Evolutionary conservation across 2,329 filamentous ascomycete genomes (phyloP), one percentile per base, ranked within the genome.

Genomic region (Chaetomium globosum): DNA sequence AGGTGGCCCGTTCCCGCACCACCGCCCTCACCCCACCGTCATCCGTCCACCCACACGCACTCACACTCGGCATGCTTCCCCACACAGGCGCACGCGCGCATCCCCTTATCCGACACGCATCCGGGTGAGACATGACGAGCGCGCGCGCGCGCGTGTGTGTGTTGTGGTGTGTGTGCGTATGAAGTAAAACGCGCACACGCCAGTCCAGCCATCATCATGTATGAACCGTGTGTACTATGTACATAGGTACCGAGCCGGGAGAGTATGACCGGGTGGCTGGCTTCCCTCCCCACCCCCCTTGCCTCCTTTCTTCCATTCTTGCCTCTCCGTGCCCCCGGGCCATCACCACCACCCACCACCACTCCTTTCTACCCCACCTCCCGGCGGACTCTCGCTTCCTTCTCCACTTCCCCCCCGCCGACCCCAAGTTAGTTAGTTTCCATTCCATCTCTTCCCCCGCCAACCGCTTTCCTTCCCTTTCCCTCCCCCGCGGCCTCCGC

Each of bases 141-240:
- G 13, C 23, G 49, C 16, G 49, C 6, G 6, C 28, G 36, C 39
- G 56, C 19, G 39, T 30, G 23, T 6, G 39, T 12, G 21, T 39
- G 39, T 16, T 43, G 39, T 43, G 13, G 16, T 43, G 36, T 61
- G 67, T 67, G 62, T 28, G 31, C 63, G 62, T 21, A n/a, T 56
- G 30, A 56, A 56, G 53, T 36, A 23, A 51, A 51, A 28, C 48
- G 48, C 23, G 48, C 48, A 51, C 21, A 23, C 48, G 21, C 21
- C n/a, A 21, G 26, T 7, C 31, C 31, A 31, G 31, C 31, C 31
- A 31, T n/a, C 21, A 51, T n/a, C 21, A 51, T n/a, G 46, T 46
- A 48, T 12, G n/a, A 23, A 48, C n/a, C n/a, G 2, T n/a, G 46
- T 23, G 33, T 36, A 10, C 33, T 36, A 46, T 46, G 43, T n/a